Evolutionary conservation across 768 basidiomycete genomes (phyloP).

Genomic region (Favolaschia claudopus): DNA sequence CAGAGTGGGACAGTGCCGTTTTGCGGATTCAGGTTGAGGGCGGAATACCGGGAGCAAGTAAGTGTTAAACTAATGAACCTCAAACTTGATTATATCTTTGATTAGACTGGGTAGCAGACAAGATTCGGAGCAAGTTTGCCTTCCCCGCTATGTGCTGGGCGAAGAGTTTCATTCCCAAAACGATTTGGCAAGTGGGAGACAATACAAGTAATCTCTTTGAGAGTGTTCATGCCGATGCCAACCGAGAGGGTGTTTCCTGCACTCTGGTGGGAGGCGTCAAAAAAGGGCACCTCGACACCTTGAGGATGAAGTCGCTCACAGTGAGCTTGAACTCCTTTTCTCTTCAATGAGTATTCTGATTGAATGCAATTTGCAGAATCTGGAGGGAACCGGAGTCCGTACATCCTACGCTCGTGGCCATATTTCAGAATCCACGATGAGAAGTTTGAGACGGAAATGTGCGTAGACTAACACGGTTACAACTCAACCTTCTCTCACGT

Average conservation of each 20-base stretch:
- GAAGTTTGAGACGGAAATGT: background rate
- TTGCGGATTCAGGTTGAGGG: slow-evolving; percentile 20
- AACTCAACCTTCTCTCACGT: background rate
- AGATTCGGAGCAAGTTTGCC: slow-evolving; percentile 32
- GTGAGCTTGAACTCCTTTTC: background rate
- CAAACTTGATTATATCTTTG: background rate
- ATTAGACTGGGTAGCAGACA: slow-evolving; percentile 37
- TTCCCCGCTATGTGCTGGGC: slow-evolving; percentile 40
- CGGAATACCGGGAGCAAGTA: slow-evolving; percentile 32
- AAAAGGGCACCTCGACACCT: slow-evolving; percentile 23
- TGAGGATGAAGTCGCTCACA: slow-evolving; percentile 15
- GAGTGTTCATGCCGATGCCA: slow-evolving; percentile 33
- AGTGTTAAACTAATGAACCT: background rate
- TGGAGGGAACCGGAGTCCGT: background rate
- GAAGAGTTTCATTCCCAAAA: slow-evolving; percentile 33
- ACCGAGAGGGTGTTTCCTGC: slow-evolving; percentile 32
- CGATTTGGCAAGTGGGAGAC: slow-evolving; percentile 36
- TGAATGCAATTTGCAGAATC: background rate
- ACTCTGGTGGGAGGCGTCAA: slow-evolving; percentile 22
- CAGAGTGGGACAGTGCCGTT: slow-evolving; percentile 29
- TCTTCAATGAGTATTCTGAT: background rate
- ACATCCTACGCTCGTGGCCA: background rate
- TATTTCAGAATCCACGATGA: background rate
- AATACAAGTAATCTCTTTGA: slow-evolving; percentile 36
- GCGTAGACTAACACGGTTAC: background rate